phyloP scores from a whole-genome alignment of 768 basidiomycete genomes.

The Lepiota venenata region DNA sequence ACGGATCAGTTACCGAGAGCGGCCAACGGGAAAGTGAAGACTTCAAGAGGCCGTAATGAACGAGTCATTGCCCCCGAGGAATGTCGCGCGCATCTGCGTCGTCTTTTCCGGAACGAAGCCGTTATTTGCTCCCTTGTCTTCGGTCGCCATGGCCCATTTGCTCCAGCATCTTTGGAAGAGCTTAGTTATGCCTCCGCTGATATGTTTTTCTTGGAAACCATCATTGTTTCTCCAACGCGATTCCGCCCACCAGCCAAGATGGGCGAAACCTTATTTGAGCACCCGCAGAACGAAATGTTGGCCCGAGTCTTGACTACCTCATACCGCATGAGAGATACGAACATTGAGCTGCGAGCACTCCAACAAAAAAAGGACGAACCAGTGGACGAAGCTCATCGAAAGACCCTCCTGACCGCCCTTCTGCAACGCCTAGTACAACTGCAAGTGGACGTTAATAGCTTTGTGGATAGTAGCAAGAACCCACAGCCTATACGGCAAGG shows the following conservation, averaged over 20 bases:
- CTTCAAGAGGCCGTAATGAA: constrained; percentile 78
- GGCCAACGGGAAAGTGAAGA: constrained; percentile 76
- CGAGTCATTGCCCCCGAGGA: constrained; percentile 89
- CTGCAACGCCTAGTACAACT: constrained; percentile 85
- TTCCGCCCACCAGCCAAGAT: constrained; percentile 93
- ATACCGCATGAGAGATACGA: constrained; percentile 77
- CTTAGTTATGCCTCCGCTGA: constrained; percentile 79
- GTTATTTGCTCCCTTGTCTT: constrained; percentile 86
- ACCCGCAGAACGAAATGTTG: constrained; percentile 91
- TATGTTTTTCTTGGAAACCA: constrained; percentile 95
- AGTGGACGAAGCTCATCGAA: constrained; percentile 47
- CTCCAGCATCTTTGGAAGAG: constrained; percentile 53
- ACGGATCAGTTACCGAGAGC: constrained; percentile 52
- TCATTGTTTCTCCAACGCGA: constrained; percentile 90
- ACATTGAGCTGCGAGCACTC: constrained; percentile 56
- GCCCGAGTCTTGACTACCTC: constrained; percentile 77
- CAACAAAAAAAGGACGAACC: constrained; percentile 51
- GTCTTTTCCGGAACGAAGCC: constrained; percentile 80
- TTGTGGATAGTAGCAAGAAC: constrained; percentile 96
- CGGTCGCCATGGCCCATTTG: constrained; percentile 87
- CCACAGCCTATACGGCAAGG: constrained; percentile 82
- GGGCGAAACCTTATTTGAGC: constrained; percentile 92
- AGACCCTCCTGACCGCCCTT: constrained; percentile 60
- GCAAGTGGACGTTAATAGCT: constrained; percentile 93
- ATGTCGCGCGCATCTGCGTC: constrained; percentile 89